Conservation (phyloP, 1,284 basidiomycete genomes). For the Boletellus deceptivus region DNA sequence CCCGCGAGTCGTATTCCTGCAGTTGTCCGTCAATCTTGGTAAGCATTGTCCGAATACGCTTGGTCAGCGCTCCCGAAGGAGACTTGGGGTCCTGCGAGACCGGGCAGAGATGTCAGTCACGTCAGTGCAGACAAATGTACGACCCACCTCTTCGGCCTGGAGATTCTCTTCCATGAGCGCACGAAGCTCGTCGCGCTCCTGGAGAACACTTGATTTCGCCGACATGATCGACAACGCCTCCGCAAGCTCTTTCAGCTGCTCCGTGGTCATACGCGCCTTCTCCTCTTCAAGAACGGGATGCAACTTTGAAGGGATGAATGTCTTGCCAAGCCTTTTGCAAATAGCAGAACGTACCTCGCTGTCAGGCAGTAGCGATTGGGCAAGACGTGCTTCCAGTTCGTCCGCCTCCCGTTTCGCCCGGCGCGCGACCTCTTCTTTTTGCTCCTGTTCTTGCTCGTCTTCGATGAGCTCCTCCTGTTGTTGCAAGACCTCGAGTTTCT, state of each 20-base stretch:
- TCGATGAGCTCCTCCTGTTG: conserved; percentile 99
- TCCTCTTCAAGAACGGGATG: conserved; percentile 54
- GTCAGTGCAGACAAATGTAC: not conserved
- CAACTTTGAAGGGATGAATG: conserved; percentile 27
- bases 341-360: conserved; percentile 53
- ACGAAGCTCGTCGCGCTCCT: conserved; percentile 91
- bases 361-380: conserved; percentile 75
- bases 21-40: conserved; percentile 95
- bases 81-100: conserved; percentile 68
- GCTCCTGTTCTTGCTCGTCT: conserved; percentile 97
- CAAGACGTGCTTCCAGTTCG: conserved; percentile 70
- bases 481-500: conserved; percentile 95
- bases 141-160: conserved; percentile 74
- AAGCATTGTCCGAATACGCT: conserved; percentile 94
- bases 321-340: not conserved
- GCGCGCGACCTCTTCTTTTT: conserved; percentile 91
- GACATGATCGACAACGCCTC: conserved; percentile 91
- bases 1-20: conserved; percentile 87
- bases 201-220: conserved; percentile 94
- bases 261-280: conserved; percentile 93
- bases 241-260: conserved; percentile 92
- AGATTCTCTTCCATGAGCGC: conserved; percentile 91
- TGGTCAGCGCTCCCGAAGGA: conserved; percentile 80
- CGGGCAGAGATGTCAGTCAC: conserved; percentile 1
- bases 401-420: conserved; percentile 81